Evolutionary conservation across 1,284 basidiomycete genomes (phyloP), one percentile per base, ranked within the genome.

Genomic region (Tremellales sp.): DNA sequence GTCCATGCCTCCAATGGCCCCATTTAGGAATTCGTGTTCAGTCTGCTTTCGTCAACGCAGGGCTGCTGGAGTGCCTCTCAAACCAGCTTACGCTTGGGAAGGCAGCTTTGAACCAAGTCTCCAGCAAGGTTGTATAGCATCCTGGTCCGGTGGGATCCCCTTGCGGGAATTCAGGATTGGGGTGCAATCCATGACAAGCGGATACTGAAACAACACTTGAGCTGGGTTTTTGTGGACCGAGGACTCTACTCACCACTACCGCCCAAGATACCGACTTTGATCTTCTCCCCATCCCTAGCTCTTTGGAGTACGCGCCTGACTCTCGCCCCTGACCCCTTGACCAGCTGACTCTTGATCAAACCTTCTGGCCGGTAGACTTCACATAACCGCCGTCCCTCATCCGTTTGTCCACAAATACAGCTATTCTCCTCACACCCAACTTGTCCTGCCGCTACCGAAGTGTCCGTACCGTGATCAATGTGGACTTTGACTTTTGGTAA

Each of bases 1-100:
- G 48, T 74, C 72, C 62, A 71, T 72, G 8, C 69, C 72, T 3
- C 72, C 72, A 24, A 74, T 70, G 1, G 72, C 72, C 13, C 68
- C 68, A 49, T 74, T 74, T 49, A 55, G 49, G 10, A 68, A 52
- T 39, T 65, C 52, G 46, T 63, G 60, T 19, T 59, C 45, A 2
- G 42, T 48, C 61, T 58, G 26, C 15, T 5, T 33, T 11, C 17
- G 5, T 13, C 35, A 37, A 24, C 36, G n/a, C n/a, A n/a, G 13
- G 45, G n/a, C n/a, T n/a, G n/a, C n/a, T n/a, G n/a, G n/a, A n/a
- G n/a, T n/a, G n/a, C n/a, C n/a, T n/a, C n/a, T n/a, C n/a, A n/a
- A n/a, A n/a, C n/a, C n/a, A n/a, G 58, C 61, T 47, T 25, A 67
- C 65, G 21, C 52, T 49, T 2, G 68, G 65, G 39, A 74, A 70